phyloP scores from a whole-genome alignment of 208 protist genomes.

The Acanthamoeba castellanii region DNA sequence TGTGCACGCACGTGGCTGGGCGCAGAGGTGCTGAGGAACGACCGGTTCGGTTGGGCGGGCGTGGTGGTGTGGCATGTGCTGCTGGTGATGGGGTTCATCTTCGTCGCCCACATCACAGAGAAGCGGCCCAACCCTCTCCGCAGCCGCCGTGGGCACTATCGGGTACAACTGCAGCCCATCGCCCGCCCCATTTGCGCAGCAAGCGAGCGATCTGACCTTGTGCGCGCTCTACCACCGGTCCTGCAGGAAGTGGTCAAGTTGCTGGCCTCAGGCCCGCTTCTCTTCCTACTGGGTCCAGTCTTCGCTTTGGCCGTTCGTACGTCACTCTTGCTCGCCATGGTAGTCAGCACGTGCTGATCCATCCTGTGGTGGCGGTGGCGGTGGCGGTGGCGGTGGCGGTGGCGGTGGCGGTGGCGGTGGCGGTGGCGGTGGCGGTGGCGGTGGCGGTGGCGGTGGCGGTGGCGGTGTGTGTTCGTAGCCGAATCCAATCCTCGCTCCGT shows the following conservation, averaged over 20 bases:
- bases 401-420: no score
- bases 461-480: neutral
- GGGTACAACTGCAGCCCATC: neutral
- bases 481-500: neutral
- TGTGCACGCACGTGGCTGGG: neutral
- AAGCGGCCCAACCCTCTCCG: neutral
- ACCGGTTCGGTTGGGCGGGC: neutral
- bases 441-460: no score
- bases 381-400: no score
- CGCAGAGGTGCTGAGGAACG: constrained; percentile 16
- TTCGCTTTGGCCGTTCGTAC: constrained; percentile 18
- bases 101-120: constrained; percentile 39
- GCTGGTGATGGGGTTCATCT: neutral
- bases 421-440: no score
- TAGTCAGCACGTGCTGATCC: neutral
- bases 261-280: neutral
- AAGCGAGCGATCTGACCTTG: neutral
- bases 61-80: constrained; percentile 16
- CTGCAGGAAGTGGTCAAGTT: constrained; percentile 16
- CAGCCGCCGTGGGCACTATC: constrained; percentile 23
- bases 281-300: neutral
- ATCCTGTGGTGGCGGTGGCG: no score
- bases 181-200: neutral
- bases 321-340: neutral
- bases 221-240: no score